phyloP scores from a whole-genome alignment of 2,329 filamentous ascomycete species.

The Waltergamsia citrina region DNA sequence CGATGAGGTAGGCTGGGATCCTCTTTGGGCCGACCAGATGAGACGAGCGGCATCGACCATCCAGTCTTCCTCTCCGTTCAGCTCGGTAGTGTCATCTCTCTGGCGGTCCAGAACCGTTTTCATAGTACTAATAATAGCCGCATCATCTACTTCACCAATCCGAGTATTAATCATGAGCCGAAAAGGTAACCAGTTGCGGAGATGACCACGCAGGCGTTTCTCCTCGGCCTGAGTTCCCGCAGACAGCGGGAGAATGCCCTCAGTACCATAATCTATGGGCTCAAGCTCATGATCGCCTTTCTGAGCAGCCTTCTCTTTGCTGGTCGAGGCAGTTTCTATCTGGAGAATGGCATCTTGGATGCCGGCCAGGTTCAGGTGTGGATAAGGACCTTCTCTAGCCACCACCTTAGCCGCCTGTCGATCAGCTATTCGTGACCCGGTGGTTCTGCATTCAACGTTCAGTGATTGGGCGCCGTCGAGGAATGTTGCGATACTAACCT shows the following conservation, averaged over 20 bases:
- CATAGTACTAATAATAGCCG: conserved; percentile 16
- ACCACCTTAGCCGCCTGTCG: conserved; percentile 10
- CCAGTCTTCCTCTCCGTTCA: conserved; percentile 18
- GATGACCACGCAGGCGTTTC: background rate
- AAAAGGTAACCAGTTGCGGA: conserved; percentile 5
- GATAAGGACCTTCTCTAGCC: conserved; percentile 17
- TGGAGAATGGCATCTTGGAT: conserved; percentile 23
- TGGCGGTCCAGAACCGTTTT: conserved; percentile 19
- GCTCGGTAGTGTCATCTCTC: conserved; percentile 14
- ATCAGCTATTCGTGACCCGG: background rate
- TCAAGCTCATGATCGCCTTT: background rate
- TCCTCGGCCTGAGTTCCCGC: background rate
- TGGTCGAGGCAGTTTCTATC: conserved; percentile 12
- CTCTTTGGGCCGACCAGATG: conserved; percentile 11
- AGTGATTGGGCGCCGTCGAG: background rate
- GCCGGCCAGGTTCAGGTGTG: conserved; percentile 23
- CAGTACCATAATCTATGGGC: background rate
- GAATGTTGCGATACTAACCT: background rate
- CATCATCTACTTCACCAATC: conserved; percentile 9
- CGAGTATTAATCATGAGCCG: background rate
- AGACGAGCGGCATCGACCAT: conserved; percentile 15
- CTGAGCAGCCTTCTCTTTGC: background rate
- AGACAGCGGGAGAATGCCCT: background rate
- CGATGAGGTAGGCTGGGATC: conserved; percentile 10
- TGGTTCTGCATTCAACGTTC: too few species aligned